These are phyloP conservation scores for Tylopilus sp. DNA, from an alignment of 768 basidiomycete species.

Conservation along the genomic window DNA sequence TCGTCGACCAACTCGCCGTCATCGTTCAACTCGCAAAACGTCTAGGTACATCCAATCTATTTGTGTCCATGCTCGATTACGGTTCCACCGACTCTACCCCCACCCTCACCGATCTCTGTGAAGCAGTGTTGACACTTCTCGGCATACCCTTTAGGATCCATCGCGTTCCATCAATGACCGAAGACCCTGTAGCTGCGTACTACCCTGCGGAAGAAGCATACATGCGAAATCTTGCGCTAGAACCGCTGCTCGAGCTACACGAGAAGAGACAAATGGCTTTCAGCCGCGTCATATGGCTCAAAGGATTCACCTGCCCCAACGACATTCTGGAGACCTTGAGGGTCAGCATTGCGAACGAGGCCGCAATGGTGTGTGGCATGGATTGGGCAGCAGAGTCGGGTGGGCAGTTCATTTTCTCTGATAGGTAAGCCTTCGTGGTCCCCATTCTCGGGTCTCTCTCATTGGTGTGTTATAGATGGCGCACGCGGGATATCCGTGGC, in stretches of 20 bases:
- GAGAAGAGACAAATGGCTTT: constrained; percentile 78
- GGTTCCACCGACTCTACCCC: constrained; percentile 94
- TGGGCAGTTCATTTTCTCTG: constrained; percentile 97
- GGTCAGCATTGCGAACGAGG: constrained; percentile 85
- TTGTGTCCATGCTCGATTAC: constrained; percentile 98
- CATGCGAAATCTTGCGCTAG: constrained; percentile 88
- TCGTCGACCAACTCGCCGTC: constrained; percentile 96
- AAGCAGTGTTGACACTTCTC: constrained; percentile 89
- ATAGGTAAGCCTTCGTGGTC: constrained; percentile 51
- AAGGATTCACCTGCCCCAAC: constrained; percentile 98
- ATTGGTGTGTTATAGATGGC: constrained; percentile 58
- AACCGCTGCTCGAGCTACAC: constrained; percentile 83
- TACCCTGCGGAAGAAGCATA: constrained; percentile 96
- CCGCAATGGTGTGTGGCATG: constrained; percentile 99
- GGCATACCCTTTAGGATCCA: constrained; percentile 92
- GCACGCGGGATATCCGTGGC: constrained; percentile 96
- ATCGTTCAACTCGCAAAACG: constrained; percentile 94
- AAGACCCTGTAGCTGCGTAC: constrained; percentile 82
- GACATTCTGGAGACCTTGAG: constrained; percentile 96
- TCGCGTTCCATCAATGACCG: constrained; percentile 91
- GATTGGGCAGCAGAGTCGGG: constrained; percentile 99
- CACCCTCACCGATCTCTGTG: constrained; percentile 90
- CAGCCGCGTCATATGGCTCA: constrained; percentile 92
- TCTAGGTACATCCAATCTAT: constrained; percentile 84
- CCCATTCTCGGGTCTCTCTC: background rate